Percentiles rank a stretch among this genome's conserved stretches.
Evolutionary conservation across 768 basidiomycete species (phyloP).

Genomic region (Phaffia tasmanica): DNA sequence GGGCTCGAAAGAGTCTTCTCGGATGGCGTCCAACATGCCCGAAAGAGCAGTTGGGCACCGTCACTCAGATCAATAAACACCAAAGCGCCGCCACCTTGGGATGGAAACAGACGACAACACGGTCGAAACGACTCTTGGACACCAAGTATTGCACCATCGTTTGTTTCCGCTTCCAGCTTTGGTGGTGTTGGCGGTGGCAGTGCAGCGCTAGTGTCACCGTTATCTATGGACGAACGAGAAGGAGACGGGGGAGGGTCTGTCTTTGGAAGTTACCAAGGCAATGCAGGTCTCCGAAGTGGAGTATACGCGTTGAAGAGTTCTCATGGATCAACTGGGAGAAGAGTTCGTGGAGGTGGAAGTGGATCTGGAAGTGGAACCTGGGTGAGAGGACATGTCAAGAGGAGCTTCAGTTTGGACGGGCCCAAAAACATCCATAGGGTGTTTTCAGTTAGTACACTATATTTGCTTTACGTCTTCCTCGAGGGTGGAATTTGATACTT

Average conservation of each 20-base stretch:
- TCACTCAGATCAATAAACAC: constrained; percentile 10
- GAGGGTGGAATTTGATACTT: not conserved
- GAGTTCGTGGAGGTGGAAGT: constrained; percentile 2
- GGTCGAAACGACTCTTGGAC: constrained; percentile 27
- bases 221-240: constrained; percentile 9
- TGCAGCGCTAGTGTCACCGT: constrained; percentile 8
- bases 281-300: not conserved
- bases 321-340: constrained; percentile 3
- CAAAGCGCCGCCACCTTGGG: not conserved
- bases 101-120: constrained; percentile 3
- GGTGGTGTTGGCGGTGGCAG: not conserved
- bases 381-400: constrained; percentile 24
- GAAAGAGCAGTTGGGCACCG: constrained; percentile 23
- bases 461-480: not conserved
- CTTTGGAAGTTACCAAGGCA: too few relatives aligned
- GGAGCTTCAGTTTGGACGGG: constrained; percentile 30
- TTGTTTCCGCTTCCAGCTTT: constrained; percentile 20
- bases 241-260: not conserved
- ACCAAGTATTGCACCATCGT: constrained; percentile 23
- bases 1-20: not conserved
- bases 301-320: constrained; percentile 7
- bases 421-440: constrained; percentile 21
- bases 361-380: not conserved
- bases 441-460: constrained; percentile 18
- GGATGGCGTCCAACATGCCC: not conserved